Evolutionary conservation across 202 grass and related monocot genomes (phyloP), one percentile per base, ranked within the genome.

Genomic region (Sporobolus alterniflorus): DNA sequence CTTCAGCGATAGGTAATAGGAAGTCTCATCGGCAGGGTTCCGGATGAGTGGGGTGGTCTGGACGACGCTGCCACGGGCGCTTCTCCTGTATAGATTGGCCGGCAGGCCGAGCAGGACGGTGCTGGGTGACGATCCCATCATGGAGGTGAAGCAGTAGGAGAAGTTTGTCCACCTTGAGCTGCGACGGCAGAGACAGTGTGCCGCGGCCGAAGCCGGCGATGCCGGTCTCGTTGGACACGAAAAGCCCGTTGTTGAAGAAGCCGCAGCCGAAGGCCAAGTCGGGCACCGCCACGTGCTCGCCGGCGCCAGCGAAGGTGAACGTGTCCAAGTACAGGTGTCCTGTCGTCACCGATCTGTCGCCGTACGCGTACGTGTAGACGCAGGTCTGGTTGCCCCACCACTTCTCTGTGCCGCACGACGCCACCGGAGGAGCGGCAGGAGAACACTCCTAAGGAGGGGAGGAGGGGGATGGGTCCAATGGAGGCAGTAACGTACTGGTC

Each of bases 81-180:
- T 20, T n/a, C n/a, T n/a, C 56, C 33, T 28, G 36, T 18, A 1
- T 18, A 93, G 67, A 36, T 22, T 67, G 20, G 88, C 83, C 34
- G 87, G 57, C 11, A 84, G 81, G 70, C 88, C 92, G 42, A 98
- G 80, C 17, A 88, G 84, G 47, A 98, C 77, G 64, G 84, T 48
- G 84, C 92, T 98, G 68, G 76, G 90, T 49, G 66, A 85, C 74
- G 84, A 83, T 2, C 78, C 67, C 63, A 87, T 89, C 63, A 90
- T 89, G 36, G 92, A 94, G 26, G 90, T 91, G 83, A 98, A 89
- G 82, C 95, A 95, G 85, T 95, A 91, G 13, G 92, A 83, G 84
- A 95, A 98, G 69, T 54, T 93, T 1, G 70, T 76, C 14, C 14
- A 84, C 84, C 52, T 87, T 89, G 36, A 98, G 80, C 83, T 95